Conservation (phyloP, 108 stramenopile genomes). For the Nannochloropsis oceanica region DNA sequence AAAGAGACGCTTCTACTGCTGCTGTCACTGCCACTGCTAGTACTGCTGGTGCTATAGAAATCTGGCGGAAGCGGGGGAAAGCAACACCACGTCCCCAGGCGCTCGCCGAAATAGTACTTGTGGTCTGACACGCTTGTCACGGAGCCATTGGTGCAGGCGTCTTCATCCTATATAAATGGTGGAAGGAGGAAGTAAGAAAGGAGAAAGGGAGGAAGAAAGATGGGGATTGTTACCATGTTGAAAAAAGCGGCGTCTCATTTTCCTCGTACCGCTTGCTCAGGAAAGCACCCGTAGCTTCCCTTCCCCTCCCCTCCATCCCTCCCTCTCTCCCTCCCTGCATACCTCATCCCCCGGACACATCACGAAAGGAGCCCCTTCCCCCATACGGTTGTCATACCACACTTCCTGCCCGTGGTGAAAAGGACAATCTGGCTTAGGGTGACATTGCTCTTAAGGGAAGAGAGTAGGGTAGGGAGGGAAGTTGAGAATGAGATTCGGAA, state of each 20-base stretch:
- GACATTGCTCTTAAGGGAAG: too few relatives aligned
- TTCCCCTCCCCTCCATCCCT: background rate
- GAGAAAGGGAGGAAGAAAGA: background rate
- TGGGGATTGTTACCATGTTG: background rate
- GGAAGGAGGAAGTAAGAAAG: background rate
- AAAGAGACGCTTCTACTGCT: too few relatives aligned
- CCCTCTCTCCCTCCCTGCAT: background rate
- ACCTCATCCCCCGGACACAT: background rate
- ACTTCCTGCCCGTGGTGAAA: background rate
- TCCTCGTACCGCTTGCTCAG: background rate
- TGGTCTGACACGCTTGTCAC: slow-evolving; percentile 10
- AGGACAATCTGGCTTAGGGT: background rate
- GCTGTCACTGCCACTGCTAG: too few relatives aligned
- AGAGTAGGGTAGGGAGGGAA: too few relatives aligned
- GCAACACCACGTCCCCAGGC: slow-evolving; percentile 1
- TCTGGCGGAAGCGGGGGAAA: background rate
- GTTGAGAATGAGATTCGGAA: too few relatives aligned
- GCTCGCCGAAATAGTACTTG: background rate
- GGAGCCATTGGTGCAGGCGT: background rate
- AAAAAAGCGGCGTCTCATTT: background rate
- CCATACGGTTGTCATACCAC: slow-evolving; percentile 15
- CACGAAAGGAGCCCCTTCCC: background rate
- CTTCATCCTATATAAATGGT: background rate
- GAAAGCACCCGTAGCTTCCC: background rate
- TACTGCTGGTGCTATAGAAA: too few relatives aligned